Evolutionary conservation across 768 basidiomycete species (phyloP).

Genomic region (Leucosporidium yakuticum): DNA sequence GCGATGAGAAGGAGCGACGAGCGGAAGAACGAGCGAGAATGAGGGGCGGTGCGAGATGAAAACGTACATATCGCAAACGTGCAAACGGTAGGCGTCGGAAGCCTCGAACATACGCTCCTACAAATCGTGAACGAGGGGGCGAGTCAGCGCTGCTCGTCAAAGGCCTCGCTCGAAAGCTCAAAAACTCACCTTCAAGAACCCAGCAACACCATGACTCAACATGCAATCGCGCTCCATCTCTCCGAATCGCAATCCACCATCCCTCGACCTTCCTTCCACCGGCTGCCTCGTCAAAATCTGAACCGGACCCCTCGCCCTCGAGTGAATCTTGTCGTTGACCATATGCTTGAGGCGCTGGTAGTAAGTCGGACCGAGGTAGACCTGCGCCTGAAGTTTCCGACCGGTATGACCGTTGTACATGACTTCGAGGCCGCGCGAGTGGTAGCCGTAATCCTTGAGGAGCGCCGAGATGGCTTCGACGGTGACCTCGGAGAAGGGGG

Average conservation of each 20-base stretch:
- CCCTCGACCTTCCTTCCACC: conserved; percentile 96
- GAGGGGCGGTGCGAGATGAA: background rate
- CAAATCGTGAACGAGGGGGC: background rate
- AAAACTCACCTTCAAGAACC: conserved; percentile 93
- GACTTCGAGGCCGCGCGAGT: conserved; percentile 91
- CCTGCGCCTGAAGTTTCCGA: conserved; percentile 93
- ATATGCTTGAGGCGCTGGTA: conserved; percentile 97
- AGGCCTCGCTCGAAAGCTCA: conserved; percentile 47
- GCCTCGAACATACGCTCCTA: conserved; percentile 59
- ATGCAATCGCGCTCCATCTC: conserved; percentile 99
- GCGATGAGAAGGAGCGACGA: background rate
- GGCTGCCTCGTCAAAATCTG: conserved; percentile 97
- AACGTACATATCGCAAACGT: conserved; percentile 91
- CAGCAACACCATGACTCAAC: conserved; percentile 99
- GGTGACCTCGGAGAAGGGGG: conserved; percentile 95
- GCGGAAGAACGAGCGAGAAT: background rate
- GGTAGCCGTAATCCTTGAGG: conserved; percentile 83
- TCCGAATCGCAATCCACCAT: conserved; percentile 98
- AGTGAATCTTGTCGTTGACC: conserved; percentile 99
- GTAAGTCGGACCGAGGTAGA: conserved; percentile 97
- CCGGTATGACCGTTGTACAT: conserved; percentile 99
- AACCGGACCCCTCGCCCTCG: conserved; percentile 90
- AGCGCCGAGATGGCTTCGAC: conserved; percentile 96
- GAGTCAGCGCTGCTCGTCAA: conserved; percentile 35
- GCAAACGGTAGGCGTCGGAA: conserved; percentile 84